Conservation (phyloP, 2,329 filamentous ascomycete species). For the Exophiala spinifera region DNA sequence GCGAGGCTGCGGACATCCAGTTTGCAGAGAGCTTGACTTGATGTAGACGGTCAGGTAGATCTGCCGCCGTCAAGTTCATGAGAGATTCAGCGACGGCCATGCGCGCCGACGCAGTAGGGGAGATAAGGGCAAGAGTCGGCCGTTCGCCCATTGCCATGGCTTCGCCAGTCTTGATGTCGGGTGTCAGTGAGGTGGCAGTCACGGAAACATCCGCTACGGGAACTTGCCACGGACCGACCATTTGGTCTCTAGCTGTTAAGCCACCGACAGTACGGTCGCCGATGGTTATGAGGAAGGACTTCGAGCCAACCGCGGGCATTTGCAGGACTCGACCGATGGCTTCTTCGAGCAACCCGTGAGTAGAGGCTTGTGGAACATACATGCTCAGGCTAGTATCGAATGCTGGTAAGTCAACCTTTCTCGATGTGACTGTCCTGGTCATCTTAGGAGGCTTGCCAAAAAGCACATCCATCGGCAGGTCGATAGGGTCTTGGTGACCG, state of each 20-base stretch:
- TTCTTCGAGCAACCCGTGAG: slow-evolving; percentile 56
- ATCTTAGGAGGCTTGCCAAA: slow-evolving; percentile 87
- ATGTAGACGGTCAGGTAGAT: slow-evolving; percentile 68
- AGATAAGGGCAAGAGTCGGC: slow-evolving; percentile 83
- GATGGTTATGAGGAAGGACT: slow-evolving; percentile 96
- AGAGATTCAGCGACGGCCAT: slow-evolving; percentile 96
- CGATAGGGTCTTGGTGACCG: slow-evolving; percentile 70
- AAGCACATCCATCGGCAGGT: slow-evolving; percentile 81
- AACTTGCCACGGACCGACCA: slow-evolving; percentile 94
- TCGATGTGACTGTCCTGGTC: slow-evolving; percentile 68
- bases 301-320: slow-evolving; percentile 89
- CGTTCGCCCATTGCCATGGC: slow-evolving; percentile 98
- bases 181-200: slow-evolving; percentile 74
- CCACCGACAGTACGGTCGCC: slow-evolving; percentile 90
- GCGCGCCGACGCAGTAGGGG: slow-evolving; percentile 80
- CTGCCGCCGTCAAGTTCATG: slow-evolving; percentile 84
- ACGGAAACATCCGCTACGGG: slow-evolving; percentile 93
- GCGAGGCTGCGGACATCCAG: slow-evolving; percentile 97
- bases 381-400: slow-evolving; percentile 74
- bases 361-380: slow-evolving; percentile 59
- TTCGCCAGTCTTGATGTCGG: slow-evolving; percentile 74
- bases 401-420: slow-evolving; percentile 62
- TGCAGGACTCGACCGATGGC: slow-evolving; percentile 78
- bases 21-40: slow-evolving; percentile 89
- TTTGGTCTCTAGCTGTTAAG: slow-evolving; percentile 83